A percentile compares a stretch with the other conserved stretches of the same genome.
Conservation (phyloP, 2,329 filamentous ascomycete species). For the Bipolaris zeicola region DNA sequence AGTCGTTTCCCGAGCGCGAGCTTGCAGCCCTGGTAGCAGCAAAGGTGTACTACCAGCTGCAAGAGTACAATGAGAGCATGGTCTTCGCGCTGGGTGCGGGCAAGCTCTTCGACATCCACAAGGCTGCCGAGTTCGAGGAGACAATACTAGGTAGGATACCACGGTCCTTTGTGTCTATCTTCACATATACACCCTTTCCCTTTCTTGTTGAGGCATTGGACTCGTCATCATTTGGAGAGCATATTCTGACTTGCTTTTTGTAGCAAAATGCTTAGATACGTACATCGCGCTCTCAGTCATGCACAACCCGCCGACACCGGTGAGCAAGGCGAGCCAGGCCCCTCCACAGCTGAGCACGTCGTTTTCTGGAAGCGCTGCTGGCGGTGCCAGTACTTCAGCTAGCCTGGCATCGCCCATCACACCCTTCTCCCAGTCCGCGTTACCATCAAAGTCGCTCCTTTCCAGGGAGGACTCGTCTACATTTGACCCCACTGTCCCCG, state of each 20-base stretch:
- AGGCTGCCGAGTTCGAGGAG: slow-evolving; percentile 94
- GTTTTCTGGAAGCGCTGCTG: slow-evolving; percentile 71
- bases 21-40: slow-evolving; percentile 92
- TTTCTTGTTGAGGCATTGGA: background rate
- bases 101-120: slow-evolving; percentile 91
- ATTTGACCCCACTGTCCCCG: slow-evolving; percentile 62
- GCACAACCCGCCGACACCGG: slow-evolving; percentile 59
- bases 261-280: slow-evolving; percentile 92
- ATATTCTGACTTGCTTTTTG: slow-evolving; percentile 22
- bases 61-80: slow-evolving; percentile 99
- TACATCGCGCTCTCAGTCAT: slow-evolving; percentile 83
- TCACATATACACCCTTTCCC: background rate
- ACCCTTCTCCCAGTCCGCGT: slow-evolving; percentile 89
- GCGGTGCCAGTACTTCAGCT: slow-evolving; percentile 68
- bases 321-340: slow-evolving; percentile 55
- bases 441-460: slow-evolving; percentile 94
- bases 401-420: slow-evolving; percentile 84
- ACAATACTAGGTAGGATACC: slow-evolving; percentile 79
- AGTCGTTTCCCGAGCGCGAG: slow-evolving; percentile 89
- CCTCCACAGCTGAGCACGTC: slow-evolving; percentile 77
- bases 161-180: slow-evolving; percentile 2
- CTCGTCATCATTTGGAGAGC: background rate
- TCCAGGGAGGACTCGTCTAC: slow-evolving; percentile 75
- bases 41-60: slow-evolving; percentile 98
- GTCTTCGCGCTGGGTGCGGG: slow-evolving; percentile 94